phyloP scores from a whole-genome alignment of 2,329 filamentous ascomycete species.

The Colletotrichum camelliae region DNA sequence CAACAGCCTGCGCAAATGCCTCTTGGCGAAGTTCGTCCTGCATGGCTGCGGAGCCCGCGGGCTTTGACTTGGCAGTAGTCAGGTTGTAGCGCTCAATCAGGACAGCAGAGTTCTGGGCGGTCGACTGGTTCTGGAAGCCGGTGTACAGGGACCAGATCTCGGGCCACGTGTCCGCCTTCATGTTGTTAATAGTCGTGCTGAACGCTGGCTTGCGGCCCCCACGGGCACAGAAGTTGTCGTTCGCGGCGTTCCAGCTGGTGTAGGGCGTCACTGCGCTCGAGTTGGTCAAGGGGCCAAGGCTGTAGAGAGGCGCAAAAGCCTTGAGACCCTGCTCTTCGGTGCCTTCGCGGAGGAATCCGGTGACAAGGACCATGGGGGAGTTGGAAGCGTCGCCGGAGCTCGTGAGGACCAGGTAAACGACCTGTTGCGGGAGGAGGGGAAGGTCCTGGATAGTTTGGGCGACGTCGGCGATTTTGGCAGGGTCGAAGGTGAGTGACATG shows the following conservation, averaged over 20 bases:
- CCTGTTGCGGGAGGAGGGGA: slow-evolving; percentile 36
- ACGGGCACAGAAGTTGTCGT: slow-evolving; percentile 38
- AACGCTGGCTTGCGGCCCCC: slow-evolving; percentile 45
- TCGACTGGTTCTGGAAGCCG: slow-evolving; percentile 35
- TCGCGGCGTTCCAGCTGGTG: slow-evolving; percentile 42
- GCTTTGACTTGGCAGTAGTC: slow-evolving; percentile 30
- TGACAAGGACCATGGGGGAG: slow-evolving; percentile 30
- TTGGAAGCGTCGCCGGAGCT: slow-evolving; percentile 18
- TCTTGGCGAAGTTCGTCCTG: slow-evolving; percentile 38
- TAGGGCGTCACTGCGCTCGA: slow-evolving; percentile 35
- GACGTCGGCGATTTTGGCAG: slow-evolving; percentile 33
- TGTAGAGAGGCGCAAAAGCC: slow-evolving; percentile 39
- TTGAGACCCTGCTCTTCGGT: slow-evolving; percentile 31
- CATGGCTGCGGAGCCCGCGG: slow-evolving; percentile 24
- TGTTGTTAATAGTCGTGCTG: slow-evolving; percentile 34
- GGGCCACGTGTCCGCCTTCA: slow-evolving; percentile 41
- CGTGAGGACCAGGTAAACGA: slow-evolving; percentile 38
- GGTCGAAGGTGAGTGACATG: slow-evolving; percentile 26
- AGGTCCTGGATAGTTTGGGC: slow-evolving; percentile 41
- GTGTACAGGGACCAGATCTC: slow-evolving; percentile 41
- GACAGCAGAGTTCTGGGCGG: slow-evolving; percentile 34
- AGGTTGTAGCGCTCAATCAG: slow-evolving; percentile 42
- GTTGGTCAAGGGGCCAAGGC: slow-evolving; percentile 33
- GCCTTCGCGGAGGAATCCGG: slow-evolving; percentile 35
- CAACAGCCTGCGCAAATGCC: slow-evolving; percentile 35